Evolutionary conservation across 768 basidiomycete species (phyloP), one percentile per base, ranked within the genome.

Genomic region (Boletus coccyginus): DNA sequence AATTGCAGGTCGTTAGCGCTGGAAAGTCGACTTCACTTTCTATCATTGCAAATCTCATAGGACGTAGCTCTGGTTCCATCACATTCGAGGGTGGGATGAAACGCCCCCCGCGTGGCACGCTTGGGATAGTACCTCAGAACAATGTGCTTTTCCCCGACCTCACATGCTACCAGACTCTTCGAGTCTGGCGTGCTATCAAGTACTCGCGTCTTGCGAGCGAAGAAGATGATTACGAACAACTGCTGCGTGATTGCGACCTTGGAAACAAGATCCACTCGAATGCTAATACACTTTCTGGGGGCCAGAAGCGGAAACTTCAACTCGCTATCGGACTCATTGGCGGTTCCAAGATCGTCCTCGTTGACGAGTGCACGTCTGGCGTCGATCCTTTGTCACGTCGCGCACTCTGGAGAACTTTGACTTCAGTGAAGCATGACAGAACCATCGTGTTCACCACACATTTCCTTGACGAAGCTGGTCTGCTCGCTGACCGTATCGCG

Each of bases 121-220:
- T 92, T 17, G 90, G 90, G 2, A 85, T 92, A 55, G 88, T 90
- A 0, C 88, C 89, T 1, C 90, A 92, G 73, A 90, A 88, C 74
- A 91, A 92, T 62, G 89, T 92, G 6, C 75, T 92, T 3, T 89
- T 91, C 66, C 82, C 87, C 0, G 89, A 91, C 52, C 72, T 92
- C 19, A 80, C 85, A 2, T 91, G 88, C 66, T 74, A 83, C 46
- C 87, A 92, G 71, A 90, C 87, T 2, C 73, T 92, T 16, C 75
- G 78, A 1, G 79, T 92, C 32, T 92, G 89, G 89, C 76, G 73
- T 44, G 85, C 85, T 8, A 79, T 92, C 60, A 92, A 92, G 66
- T 78, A 78, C 70, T 82, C 73, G 6, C 69, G 72, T 60, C 74
- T 78, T 2, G 27, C 36, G 6, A 64, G 69, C 13, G 69, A 62